A percentile compares a stretch with the other conserved stretches of the same genome.
These are phyloP conservation scores for Boechera retrofracta DNA, from an alignment of 345 rosid genomes.

Conservation along the genomic window DNA sequence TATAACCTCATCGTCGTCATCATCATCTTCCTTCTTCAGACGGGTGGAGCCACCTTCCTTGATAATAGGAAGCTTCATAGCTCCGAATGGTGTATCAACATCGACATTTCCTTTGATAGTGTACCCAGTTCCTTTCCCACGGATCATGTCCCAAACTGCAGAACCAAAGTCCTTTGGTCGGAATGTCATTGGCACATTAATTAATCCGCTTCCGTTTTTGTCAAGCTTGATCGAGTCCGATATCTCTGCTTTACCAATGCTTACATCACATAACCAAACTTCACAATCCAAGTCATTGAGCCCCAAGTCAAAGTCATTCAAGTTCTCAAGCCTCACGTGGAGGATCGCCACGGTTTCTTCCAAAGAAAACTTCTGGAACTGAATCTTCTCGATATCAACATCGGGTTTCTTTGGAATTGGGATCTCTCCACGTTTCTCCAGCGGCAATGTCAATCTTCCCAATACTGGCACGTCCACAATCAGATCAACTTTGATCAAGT, in stretches of 20 bases:
- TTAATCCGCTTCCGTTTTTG: conserved; percentile 64
- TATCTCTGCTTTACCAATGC: conserved; percentile 81
- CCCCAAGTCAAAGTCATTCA: conserved; percentile 90
- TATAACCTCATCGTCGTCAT: conserved; percentile 68
- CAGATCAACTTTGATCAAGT: conserved; percentile 82
- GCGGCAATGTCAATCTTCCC: conserved; percentile 85
- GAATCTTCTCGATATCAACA: conserved; percentile 78
- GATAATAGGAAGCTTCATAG: conserved; percentile 89
- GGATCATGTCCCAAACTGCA: conserved; percentile 97
- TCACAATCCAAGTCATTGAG: conserved; percentile 85
- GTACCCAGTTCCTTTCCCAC: conserved; percentile 94
- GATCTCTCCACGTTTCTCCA: conserved; percentile 95
- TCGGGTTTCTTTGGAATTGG: conserved; percentile 97
- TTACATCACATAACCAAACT: conserved; percentile 72
- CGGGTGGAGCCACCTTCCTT: conserved; percentile 94
- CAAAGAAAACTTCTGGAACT: conserved; percentile 76
- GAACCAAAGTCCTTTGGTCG: conserved; percentile 97
- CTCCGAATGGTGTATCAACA: conserved; percentile 93
- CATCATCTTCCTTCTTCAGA: conserved; percentile 83
- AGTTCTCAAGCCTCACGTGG: conserved; percentile 80
- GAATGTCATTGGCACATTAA: conserved; percentile 86
- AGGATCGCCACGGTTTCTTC: conserved; percentile 91
- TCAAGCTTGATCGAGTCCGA: conserved; percentile 62
- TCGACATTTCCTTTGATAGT: conserved; percentile 80
- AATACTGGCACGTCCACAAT: conserved; percentile 85